These are phyloP conservation scores for Haplosporangium gracile DNA, from an alignment of 192 early-diverging fungal genomes.

Conservation along the genomic window DNA sequence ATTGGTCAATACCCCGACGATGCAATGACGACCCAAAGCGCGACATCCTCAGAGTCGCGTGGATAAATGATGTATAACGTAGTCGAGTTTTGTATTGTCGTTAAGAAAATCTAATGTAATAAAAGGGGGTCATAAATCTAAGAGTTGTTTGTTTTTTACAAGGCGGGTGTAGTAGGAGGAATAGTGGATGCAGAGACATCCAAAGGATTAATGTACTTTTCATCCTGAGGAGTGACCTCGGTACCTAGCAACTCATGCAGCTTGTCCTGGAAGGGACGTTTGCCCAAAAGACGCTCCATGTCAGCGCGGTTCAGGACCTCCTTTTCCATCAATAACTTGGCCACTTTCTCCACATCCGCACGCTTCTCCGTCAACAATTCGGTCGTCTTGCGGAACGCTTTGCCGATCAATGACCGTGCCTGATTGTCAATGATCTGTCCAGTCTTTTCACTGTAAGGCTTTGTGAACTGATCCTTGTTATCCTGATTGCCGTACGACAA, in stretches of 20 bases:
- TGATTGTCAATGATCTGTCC: constrained; percentile 95
- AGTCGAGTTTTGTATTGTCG: not conserved
- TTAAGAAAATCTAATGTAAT: not conserved
- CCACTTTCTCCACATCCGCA: constrained; percentile 92
- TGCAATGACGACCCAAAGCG: not conserved
- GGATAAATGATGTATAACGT: not conserved
- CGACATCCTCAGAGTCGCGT: not conserved
- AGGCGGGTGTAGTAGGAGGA: not conserved
- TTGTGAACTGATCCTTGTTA: constrained; percentile 84
- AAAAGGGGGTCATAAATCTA: not conserved
- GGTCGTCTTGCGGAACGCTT: constrained; percentile 87
- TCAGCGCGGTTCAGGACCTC: constrained; percentile 98
- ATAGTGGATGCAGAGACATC: not conserved
- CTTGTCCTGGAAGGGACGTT: constrained; percentile 83
- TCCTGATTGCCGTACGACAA: constrained; percentile 83
- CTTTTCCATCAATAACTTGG: constrained; percentile 92
- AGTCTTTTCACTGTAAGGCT: constrained; percentile 97
- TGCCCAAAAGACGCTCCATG: constrained; percentile 92
- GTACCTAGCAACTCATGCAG: constrained; percentile 50
- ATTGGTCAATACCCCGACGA: not conserved
- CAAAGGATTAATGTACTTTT: constrained; percentile 25
- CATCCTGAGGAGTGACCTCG: constrained; percentile 44
- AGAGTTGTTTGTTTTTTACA: constrained; percentile 23
- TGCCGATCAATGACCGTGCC: constrained; percentile 84
- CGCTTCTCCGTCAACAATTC: constrained; percentile 88